A percentile compares a stretch with the other conserved stretches of the same genome.
Conservation (phyloP, 352 stramenopile genomes). For the Globisporangium orthogonon region DNA sequence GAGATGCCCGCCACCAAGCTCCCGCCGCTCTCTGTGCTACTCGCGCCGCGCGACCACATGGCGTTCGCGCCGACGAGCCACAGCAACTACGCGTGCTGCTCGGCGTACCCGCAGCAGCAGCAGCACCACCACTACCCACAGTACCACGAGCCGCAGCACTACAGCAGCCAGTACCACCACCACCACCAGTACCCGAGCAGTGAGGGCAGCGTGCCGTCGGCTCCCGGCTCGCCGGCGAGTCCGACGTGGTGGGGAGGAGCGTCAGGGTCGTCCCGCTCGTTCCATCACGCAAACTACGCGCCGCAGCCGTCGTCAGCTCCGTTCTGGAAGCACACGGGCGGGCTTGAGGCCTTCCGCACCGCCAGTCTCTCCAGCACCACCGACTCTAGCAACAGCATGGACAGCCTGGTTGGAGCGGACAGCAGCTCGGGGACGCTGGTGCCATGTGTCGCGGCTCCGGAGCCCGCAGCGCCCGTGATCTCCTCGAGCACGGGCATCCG, state of each 20-base stretch:
- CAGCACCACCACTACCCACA: neutral
- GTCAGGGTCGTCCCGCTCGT: neutral
- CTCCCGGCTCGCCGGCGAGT: conserved; percentile 4
- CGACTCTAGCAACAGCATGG: neutral
- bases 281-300: neutral
- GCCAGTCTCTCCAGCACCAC: neutral
- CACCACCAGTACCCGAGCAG: neutral
- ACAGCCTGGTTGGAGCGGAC: too few relatives aligned
- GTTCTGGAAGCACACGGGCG: conserved; percentile 7
- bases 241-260: conserved; percentile 3
- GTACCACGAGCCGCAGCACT: neutral
- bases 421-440: too few relatives aligned
- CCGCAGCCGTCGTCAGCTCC: neutral
- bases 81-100: neutral
- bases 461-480: neutral
- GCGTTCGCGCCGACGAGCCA: neutral
- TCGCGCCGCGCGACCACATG: conserved; percentile 5
- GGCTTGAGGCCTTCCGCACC: neutral
- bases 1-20: conserved; percentile 6
- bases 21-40: conserved; percentile 12
- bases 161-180: neutral
- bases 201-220: neutral
- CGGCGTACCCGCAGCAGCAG: neutral
- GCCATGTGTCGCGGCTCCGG: neutral
- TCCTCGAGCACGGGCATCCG: conserved; percentile 3